Base-by-base conservation (phyloP, 495 filamentous ascomycete species). In the Letharia columbiana region DNA sequence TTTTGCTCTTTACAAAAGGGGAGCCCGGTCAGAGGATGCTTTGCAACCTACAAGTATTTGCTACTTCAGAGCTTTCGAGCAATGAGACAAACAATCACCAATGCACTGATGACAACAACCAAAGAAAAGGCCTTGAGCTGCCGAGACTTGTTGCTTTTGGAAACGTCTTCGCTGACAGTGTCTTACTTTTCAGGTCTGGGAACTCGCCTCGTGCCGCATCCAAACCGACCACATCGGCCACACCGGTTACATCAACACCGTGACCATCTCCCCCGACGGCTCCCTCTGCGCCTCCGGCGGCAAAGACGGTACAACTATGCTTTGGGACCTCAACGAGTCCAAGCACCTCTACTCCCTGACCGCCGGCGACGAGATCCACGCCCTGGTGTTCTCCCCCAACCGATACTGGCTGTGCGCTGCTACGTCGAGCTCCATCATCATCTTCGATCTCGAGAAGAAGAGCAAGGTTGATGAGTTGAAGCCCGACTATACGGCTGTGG, bases 391-490 rank as follows among this genome's bases (percentile, higher is more conserved):
- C 91, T 97, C 93, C 57, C 94, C 95, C 76, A 99, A 99, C 89
- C 88, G 94, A 75, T 99, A 99, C 91, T 99, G 94, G 94, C 87
- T 99, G 68, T 99, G 94, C 86, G 94, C 94, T 75, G 94, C 94
- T 75, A 99, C 94, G 67, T 84, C 89, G 75, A 90, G 84, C 82
- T 89, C 85, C 84, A 98, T 99, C 86, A 98, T 96, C 86, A 98
- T 99, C 84, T 99, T 99, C 82, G 94, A 99, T 78, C 86, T 99
- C 72, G 94, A 99, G 91, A 99, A 99, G 92, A 98, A 99, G 91
- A 93, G 89, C 87, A 98, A 98, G 88, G 94, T 99, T 71, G 94
- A 99, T 74, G 94, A 98, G 87, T 86, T 99, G 78, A 97, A 96
- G 90, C 95, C 95, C 70, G 95, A 98, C 75, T 97, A 95, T 83